These are phyloP conservation scores for Saccharomyces pastorianus DNA, from an alignment of 1,139 yeast genomes.

Conservation along the genomic window DNA sequence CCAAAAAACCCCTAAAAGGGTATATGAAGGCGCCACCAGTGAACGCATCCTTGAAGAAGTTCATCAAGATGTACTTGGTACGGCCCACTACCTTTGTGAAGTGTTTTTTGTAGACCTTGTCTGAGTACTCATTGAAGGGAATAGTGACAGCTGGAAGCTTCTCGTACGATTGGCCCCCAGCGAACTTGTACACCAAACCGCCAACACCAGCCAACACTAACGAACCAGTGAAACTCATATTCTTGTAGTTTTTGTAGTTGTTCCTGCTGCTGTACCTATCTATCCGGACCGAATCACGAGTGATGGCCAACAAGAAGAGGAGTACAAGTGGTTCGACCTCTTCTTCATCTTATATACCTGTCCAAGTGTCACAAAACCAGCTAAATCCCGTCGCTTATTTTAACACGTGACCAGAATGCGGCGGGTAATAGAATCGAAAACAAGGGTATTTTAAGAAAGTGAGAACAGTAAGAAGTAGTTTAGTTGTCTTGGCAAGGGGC, in stretches of 20 bases:
- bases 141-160: conserved; percentile 14
- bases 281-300: background rate
- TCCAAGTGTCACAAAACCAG: background rate
- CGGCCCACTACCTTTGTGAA: conserved; percentile 8
- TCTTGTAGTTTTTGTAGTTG: background rate
- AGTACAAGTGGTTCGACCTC: background rate
- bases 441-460: background rate
- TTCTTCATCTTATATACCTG: background rate
- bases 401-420: background rate
- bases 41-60: conserved; percentile 21
- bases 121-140: conserved; percentile 9
- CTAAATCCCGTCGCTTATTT: background rate
- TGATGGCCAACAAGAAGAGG: background rate
- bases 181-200: conserved; percentile 23
- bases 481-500: background rate
- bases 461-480: background rate
- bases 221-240: conserved; percentile 30
- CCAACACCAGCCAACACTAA: conserved; percentile 26
- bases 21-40: conserved; percentile 20
- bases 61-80: conserved; percentile 10
- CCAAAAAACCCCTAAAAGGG: conserved; percentile 22
- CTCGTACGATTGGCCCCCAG: conserved; percentile 19
- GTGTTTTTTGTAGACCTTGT: conserved; percentile 13
- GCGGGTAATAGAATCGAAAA: background rate
- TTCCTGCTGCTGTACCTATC: background rate